Evolutionary conservation across 805 yeast species (phyloP), one percentile per base, ranked within the genome.

Genomic region (Priceomyces carsonii): DNA sequence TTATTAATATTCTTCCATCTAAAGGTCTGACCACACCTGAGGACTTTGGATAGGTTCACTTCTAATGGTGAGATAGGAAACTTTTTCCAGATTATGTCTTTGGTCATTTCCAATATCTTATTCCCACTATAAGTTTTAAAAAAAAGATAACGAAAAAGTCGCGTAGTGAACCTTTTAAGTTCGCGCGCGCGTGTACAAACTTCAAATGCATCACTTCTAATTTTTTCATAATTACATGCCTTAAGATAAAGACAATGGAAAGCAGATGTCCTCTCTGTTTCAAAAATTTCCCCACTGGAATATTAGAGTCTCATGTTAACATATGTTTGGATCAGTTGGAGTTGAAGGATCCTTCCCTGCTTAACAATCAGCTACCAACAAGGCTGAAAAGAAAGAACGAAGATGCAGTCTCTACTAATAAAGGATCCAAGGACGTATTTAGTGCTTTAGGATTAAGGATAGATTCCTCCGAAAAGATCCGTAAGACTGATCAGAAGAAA

Each of bases 11-110:
- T 74, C 48, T 80, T 80, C 95, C 95, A 86, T 35, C 85, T 59
- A 50, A 87, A 87, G 0, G 95, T 80, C 61, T 87, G 96, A 1
- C 96, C 96, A 51, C 95, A 85, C 27, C 93, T 64, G 18, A 87
- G 65, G 0, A 87, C 90, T 25, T 77, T 75, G 3, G 79, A 58
- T 3, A 87, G 58, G n/a, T 72, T 59, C 1, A 85, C 63, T 45
- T 86, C 93, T 31, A 29, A 31, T 2, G 43, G 45, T 3, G 37
- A 39, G 1, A 58, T 40, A 5, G 53, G 47, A 8, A 58, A 24
- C 8, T 32, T 49, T 17, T 42, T 51, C 63, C 63, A 58, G 4
- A 50, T 19, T 10, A 43, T 30, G 16, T 54, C 59, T 2, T 47
- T 42, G 13, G 60, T 50, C 63, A 55, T 55, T 5, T 24, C 26